These are phyloP conservation scores for Geotrichum histeridarum DNA, from an alignment of 1,139 yeast species.

Conservation along the genomic window DNA sequence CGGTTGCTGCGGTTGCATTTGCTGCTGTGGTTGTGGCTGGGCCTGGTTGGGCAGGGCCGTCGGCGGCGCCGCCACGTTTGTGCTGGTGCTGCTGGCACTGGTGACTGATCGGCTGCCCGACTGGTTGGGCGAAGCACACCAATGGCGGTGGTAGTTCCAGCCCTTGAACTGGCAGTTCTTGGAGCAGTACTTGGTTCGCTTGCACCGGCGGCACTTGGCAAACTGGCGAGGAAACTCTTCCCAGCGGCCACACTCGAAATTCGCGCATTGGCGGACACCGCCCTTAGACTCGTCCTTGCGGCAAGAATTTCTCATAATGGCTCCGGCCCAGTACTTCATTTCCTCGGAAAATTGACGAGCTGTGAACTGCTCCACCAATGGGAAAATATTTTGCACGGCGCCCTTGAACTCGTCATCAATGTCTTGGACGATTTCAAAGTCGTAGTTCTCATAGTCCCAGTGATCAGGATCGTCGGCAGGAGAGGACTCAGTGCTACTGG, in stretches of 20 bases:
- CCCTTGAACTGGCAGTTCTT: slow-evolving; percentile 87
- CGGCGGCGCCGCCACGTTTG: background rate
- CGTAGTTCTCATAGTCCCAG: slow-evolving; percentile 60
- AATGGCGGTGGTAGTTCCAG: slow-evolving; percentile 88
- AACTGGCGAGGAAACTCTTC: slow-evolving; percentile 84
- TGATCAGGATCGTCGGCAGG: slow-evolving; percentile 15
- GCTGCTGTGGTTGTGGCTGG: background rate
- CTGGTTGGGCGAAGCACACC: slow-evolving; percentile 64
- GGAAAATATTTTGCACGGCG: slow-evolving; percentile 67
- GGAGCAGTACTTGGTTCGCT: slow-evolving; percentile 90
- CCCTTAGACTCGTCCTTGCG: slow-evolving; percentile 81
- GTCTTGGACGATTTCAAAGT: slow-evolving; percentile 43
- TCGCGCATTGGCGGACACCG: slow-evolving; percentile 93
- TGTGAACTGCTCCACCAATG: slow-evolving; percentile 87
- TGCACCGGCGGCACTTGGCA: slow-evolving; percentile 91
- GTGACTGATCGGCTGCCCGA: slow-evolving; percentile 2
- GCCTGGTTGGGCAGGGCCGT: background rate
- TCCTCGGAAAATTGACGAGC: slow-evolving; percentile 63
- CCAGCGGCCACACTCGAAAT: slow-evolving; percentile 93
- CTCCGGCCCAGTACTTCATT: slow-evolving; percentile 94
- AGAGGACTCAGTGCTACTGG: background rate
- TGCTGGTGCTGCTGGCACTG: slow-evolving; percentile 1
- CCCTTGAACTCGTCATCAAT: slow-evolving; percentile 42
- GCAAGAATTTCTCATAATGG: slow-evolving; percentile 91
- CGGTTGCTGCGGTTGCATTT: background rate